Conservation (phyloP, 345 rosid species). For the Eucalyptus shirleyi region DNA sequence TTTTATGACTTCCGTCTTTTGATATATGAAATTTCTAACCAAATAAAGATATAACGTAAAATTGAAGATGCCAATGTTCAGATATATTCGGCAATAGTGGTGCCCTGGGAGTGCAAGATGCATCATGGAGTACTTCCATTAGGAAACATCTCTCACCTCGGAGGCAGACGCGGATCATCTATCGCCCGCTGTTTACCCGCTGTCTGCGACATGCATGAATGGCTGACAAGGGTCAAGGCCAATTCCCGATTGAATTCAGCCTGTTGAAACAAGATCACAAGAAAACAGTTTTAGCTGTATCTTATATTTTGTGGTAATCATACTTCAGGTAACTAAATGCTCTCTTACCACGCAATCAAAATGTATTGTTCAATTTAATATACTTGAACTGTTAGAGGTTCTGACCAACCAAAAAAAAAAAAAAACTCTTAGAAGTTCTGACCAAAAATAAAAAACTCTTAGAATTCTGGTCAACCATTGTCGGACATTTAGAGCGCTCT, state of each 20-base stretch:
- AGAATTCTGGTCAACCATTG: background rate
- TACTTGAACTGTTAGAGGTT: background rate
- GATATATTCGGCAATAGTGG: background rate
- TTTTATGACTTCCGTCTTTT: background rate
- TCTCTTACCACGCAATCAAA: background rate
- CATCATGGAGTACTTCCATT: background rate
- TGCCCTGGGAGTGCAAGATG: background rate
- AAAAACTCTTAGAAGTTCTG: background rate
- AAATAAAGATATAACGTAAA: background rate
- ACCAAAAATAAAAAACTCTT: background rate
- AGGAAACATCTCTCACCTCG: background rate
- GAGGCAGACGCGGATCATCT: background rate
- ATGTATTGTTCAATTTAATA: background rate
- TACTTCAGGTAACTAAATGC: background rate
- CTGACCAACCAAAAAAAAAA: background rate
- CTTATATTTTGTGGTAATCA: background rate
- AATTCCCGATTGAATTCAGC: background rate
- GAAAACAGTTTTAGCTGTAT: background rate
- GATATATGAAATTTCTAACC: background rate
- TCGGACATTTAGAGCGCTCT: background rate
- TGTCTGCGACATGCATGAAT: background rate
- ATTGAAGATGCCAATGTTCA: background rate
- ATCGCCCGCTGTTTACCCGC: background rate
- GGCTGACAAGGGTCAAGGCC: background rate
- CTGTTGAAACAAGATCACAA: background rate